Evolutionary conservation across 352 stramenopile genomes (phyloP), one percentile per base, ranked within the genome.

Genomic region (Peronospora belbahrii): DNA sequence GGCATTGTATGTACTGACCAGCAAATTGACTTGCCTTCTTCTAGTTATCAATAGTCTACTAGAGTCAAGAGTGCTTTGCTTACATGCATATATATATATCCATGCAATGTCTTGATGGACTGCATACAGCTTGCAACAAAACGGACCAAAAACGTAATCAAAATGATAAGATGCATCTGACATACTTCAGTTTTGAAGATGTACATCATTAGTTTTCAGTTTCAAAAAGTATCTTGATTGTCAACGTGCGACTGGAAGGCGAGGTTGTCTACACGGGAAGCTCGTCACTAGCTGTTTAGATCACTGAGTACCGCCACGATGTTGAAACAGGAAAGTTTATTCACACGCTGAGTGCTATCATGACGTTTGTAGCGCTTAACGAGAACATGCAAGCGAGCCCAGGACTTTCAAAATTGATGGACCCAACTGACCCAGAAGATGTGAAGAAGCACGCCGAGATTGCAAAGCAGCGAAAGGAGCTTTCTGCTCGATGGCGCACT

Each of bases 301-400:
- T 87, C 50, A 83, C 70, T 8, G 72, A 72, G 9, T 85, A 83
- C 45, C 72, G 74, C 18, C 67, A 84, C 42, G 74, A 87, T 27
- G 45, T 87, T 14, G 70, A 83, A 44, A 72, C 74, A 0, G 70
- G 68, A n/a, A 61, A 77, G 57, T 84, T 77, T 34, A 61, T 82
- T 23, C 74, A 85, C 49, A 80, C 74, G 34, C 52, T 84, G 30
- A 83, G 70, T 35, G 74, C 74, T 7, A 83, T 80, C 52, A 85
- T 87, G 70, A 80, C 74, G 46, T 79, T 65, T 42, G 74, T 87
- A 19, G 74, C 74, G 25, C 49, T 87, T 42, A 70, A 87, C 47
- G 62, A 76, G 49, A 65, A 82, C 54, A 79, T 76, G 58, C 72
- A 68, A 6, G 70, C 74, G 20, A 66, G 64, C 24, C 70, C 69